Evolutionary conservation across 2,329 filamentous ascomycete genomes (phyloP), one percentile per base, ranked within the genome.

Genomic region (Paecilomyces dactylethromorphus): DNA sequence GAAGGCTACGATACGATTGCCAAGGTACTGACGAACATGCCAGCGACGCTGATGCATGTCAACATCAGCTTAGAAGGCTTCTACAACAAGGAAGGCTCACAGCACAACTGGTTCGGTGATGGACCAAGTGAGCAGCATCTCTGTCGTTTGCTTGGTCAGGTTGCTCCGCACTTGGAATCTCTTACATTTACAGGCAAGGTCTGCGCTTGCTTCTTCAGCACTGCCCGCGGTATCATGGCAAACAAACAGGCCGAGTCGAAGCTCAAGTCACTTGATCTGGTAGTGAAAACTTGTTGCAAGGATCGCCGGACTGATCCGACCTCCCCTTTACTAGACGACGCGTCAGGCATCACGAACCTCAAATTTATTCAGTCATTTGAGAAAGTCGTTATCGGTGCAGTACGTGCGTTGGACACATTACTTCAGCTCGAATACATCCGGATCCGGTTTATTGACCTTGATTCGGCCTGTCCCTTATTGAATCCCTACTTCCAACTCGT

Each of bases 391-490:
- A 63, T 89, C 2, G 80, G 84, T 1, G 86, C 83, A 0, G 83
- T 90, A 32, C 80, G 81, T 54, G 81, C 86, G 2, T 73, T 91
- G 53, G 80, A 81, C 13, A 79, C 78, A 31, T 80, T 90, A 54
- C 80, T 81, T 56, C 75, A 78, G n/a, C 73, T 92, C 32, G 76
- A 85, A 52, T 84, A 85, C 69, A 71, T 92, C 62, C 81, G 88
- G 59, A 90, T 91, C 66, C 85, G 88, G 57, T 91, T 89, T 66
- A 86, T 91, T 56, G 88, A 91, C 71, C 78, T 91, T 5, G 88
- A 91, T 68, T 89, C 87, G 1, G 84, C 86, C 2, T 80, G 88
- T 13, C 88, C 87, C 3, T 83, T 86, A 1, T 75, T 91, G 3
- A 91, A 91, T 65, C 89, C 89, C 0, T 90, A 87, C 67, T 92